phyloP scores from a whole-genome alignment of 2,329 filamentous ascomycete genomes.

The Talaromyces sp. region DNA sequence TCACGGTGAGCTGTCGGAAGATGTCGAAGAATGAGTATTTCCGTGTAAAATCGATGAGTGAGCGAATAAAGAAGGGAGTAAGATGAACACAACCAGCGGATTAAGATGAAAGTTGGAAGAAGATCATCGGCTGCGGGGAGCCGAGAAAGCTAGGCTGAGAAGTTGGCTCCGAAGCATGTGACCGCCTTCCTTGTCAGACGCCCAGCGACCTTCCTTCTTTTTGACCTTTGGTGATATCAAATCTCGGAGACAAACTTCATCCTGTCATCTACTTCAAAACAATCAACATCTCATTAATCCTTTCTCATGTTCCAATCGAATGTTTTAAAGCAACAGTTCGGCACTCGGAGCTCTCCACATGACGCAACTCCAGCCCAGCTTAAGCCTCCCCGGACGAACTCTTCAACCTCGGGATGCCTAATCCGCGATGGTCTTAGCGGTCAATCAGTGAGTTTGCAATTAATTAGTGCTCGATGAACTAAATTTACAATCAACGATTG shows the following conservation, averaged over 20 bases:
- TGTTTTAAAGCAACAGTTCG: background rate
- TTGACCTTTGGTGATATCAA: background rate
- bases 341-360: constrained; percentile 7
- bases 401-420: constrained; percentile 5
- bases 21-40: background rate
- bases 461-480: background rate
- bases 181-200: background rate
- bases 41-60: background rate
- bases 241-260: background rate
- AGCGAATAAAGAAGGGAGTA: background rate
- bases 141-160: constrained; percentile 3
- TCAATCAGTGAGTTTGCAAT: background rate
- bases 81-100: background rate
- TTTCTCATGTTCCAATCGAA: background rate
- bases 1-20: background rate
- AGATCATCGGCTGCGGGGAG: constrained; percentile 7
- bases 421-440: background rate
- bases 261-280: background rate
- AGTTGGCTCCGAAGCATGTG: constrained; percentile 8
- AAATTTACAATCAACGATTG: background rate
- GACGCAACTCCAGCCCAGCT: constrained; percentile 2
- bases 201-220: background rate
- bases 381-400: background rate
- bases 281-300: background rate
- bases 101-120: background rate